Evolutionary conservation across 345 rosid genomes (phyloP), one percentile per base, ranked within the genome.

Genomic region (Eucalyptus coolabah): DNA sequence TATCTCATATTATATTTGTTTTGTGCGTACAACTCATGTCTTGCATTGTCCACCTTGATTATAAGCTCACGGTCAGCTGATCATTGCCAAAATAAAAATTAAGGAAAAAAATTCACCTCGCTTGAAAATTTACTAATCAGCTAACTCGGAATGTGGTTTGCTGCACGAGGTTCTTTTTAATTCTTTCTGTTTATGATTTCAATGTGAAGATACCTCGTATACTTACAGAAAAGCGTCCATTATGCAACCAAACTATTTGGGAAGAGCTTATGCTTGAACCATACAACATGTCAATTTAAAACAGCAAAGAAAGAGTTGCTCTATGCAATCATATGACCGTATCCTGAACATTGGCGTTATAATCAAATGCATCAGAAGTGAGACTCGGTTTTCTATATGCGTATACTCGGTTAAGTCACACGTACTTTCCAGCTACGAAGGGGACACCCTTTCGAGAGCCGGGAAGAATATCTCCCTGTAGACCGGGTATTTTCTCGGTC

Each of bases 401-500:
- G 7, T 34, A 72, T 18, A 3, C 82, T 72, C 28, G 15, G 26
- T 30, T 51, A n/a, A 77, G 49, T 60, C 86, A 34, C 94, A 34
- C 94, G 89, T 93, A 96, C 97, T 89, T 93, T 89, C 96, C 95
- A 89, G 91, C 93, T n/a, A 96, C 91, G 65, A 72, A 92, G 50
- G 97, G 98, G 89, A 92, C 91, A 86, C 96, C 96, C 82, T 92
- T 92, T 32, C 50, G 89, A 15, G 91, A 88, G 85, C 80, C 50
- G 2, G 89, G 19, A 49, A 95, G 95, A 77, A 93, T 34, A 24
- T 93, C 95, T 28, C 97, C 98, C 91, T 95, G 95, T 91, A 96
- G 89, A 37, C 98, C 98, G 7, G 90, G 85, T 50, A 96, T 93
- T 86, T 95, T 92, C 34, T 93, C 94, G 11, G 97, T 95, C 97